Conservation (phyloP, 2,329 filamentous ascomycete species). For the Niveomyces coronatus region DNA sequence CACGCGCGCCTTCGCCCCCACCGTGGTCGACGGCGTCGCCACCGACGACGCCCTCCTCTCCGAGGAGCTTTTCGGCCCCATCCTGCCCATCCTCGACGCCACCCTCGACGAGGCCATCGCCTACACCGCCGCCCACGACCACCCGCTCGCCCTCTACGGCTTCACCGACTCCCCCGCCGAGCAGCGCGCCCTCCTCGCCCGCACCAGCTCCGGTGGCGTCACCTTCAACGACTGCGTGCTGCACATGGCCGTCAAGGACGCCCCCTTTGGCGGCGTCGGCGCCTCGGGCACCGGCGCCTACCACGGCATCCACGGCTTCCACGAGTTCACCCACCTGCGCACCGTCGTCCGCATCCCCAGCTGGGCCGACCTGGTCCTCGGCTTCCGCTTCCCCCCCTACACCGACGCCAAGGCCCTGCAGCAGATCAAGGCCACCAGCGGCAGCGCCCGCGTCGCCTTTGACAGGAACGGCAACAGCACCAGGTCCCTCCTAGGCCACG, state of each 20-base stretch:
- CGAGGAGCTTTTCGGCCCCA: constrained; percentile 35
- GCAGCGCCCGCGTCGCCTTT: neutral
- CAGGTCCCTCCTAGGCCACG: neutral
- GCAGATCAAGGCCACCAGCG: constrained; percentile 6
- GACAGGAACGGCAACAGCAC: constrained; percentile 2
- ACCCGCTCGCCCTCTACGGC: constrained; percentile 31
- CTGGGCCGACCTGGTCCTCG: constrained; percentile 25
- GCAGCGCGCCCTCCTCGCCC: constrained; percentile 20
- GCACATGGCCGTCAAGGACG: constrained; percentile 30
- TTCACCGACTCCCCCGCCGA: constrained; percentile 27
- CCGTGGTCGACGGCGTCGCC: constrained; percentile 27
- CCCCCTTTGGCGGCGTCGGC: constrained; percentile 41
- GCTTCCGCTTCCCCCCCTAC: constrained; percentile 15
- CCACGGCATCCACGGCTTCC: constrained; percentile 38
- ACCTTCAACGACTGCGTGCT: constrained; percentile 39
- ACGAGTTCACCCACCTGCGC: constrained; percentile 30
- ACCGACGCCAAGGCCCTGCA: constrained; percentile 9
- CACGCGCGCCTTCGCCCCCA: constrained; percentile 24
- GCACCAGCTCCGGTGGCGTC: constrained; percentile 37
- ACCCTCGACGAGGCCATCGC: constrained; percentile 20
- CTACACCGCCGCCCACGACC: constrained; percentile 19
- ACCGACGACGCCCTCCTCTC: constrained; percentile 27
- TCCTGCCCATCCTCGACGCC: constrained; percentile 29
- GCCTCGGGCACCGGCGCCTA: constrained; percentile 37
- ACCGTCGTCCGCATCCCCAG: constrained; percentile 25